These are phyloP conservation scores for Quercus mongolica DNA, from an alignment of 306 rosid species.

Conservation along the genomic window DNA sequence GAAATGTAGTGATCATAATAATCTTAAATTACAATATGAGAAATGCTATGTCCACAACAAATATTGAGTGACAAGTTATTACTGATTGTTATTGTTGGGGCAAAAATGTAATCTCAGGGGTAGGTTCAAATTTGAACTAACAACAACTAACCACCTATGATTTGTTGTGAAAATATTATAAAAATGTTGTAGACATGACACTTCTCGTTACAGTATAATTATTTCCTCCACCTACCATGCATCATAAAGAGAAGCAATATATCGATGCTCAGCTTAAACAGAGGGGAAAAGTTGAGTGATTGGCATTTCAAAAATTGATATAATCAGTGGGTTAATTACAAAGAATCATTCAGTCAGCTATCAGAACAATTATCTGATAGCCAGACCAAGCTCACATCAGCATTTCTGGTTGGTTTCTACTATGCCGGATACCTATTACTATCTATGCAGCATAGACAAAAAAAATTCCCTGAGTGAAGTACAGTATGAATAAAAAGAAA, in stretches of 20 bases:
- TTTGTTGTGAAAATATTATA: too few species aligned
- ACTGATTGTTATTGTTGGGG: rapidly evolving
- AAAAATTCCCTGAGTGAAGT: neutral
- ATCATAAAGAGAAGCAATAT: too few species aligned
- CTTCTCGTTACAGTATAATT: too few species aligned
- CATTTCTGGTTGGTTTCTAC: neutral
- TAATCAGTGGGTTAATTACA: neutral
- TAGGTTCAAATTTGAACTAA: too few species aligned
- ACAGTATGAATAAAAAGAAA: conserved; percentile 30
- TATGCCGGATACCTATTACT: conserved; percentile 4
- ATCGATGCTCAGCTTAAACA: too few species aligned
- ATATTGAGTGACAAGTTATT: too few species aligned
- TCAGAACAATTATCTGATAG: neutral
- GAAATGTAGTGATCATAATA: too few species aligned
- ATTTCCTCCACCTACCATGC: too few species aligned
- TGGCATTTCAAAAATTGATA: neutral
- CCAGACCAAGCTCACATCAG: neutral
- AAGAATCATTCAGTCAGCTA: conserved; percentile 1
- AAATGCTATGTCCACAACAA: too few species aligned
- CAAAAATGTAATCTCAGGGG: too few species aligned
- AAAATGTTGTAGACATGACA: rapidly evolving
- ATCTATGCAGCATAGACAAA: conserved; percentile 1
- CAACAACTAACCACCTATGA: too few species aligned
- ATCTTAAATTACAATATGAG: too few species aligned
- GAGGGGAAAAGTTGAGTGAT: neutral